A percentile compares a stretch with the other conserved stretches of the same genome.
Evolutionary conservation across 352 stramenopile species (phyloP).

Genomic region (Globisporangium apiculatum): DNA sequence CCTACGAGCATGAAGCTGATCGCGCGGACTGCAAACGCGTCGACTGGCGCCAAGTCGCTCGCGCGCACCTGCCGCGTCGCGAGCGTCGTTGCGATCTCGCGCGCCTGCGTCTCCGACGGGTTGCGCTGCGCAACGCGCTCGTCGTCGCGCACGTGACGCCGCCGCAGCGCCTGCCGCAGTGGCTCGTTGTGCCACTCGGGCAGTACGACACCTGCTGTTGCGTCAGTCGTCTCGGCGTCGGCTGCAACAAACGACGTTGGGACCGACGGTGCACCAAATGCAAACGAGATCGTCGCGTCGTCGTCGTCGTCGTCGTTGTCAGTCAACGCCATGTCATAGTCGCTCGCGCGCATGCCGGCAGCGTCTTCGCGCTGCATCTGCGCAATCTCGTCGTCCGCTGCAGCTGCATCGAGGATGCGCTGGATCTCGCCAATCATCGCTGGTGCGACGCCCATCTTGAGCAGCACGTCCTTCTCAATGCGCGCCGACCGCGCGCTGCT

Average conservation of each 20-base stretch:
- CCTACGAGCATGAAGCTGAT: slow-evolving; percentile 46
- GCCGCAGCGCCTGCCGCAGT: slow-evolving; percentile 41
- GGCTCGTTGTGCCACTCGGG: slow-evolving; percentile 54
- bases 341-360: slow-evolving; percentile 18
- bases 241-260: slow-evolving; percentile 5
- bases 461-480: slow-evolving; percentile 69
- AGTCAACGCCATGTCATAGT: slow-evolving; percentile 20
- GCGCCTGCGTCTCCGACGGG: slow-evolving; percentile 30
- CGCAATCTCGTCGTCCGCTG: slow-evolving; percentile 31
- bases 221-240: slow-evolving; percentile 16
- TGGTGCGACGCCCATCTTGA: slow-evolving; percentile 63
- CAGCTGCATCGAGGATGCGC: slow-evolving; percentile 46
- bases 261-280: slow-evolving; percentile 32
- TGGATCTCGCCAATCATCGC: slow-evolving; percentile 73
- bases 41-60: slow-evolving; percentile 14
- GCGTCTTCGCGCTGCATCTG: slow-evolving; percentile 17
- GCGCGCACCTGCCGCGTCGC: slow-evolving; percentile 3
- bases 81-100: slow-evolving; percentile 44
- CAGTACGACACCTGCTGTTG: slow-evolving; percentile 18
- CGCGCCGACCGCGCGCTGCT: slow-evolving; percentile 42
- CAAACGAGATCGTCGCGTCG: slow-evolving; percentile 25
- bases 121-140: slow-evolving; percentile 24
- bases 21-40: slow-evolving; percentile 34
- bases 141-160: slow-evolving; percentile 34
- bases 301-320: slow-evolving; percentile 16